Evolutionary conservation across 129 eudicot species (phyloP).

Genomic region (Kitagawia praeruptora): DNA sequence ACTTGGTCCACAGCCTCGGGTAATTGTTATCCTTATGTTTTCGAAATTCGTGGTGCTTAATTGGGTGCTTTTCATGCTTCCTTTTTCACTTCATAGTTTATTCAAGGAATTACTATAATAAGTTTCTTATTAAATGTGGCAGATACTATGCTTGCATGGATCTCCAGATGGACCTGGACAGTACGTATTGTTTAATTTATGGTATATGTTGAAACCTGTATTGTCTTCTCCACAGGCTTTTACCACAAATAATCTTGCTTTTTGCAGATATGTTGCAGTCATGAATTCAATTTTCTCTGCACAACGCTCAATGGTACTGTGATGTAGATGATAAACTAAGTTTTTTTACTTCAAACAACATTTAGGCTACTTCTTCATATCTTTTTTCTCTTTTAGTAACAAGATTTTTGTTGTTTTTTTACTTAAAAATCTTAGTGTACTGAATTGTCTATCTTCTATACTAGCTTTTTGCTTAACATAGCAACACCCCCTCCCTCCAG

Average conservation of each 20-base stretch:
- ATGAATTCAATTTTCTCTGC: slow-evolving; percentile 98
- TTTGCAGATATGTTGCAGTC: slow-evolving; percentile 81
- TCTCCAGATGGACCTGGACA: slow-evolving; percentile 98
- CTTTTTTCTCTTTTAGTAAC: not conserved
- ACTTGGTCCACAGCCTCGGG: slow-evolving; percentile 91
- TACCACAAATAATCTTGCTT: slow-evolving; percentile 11
- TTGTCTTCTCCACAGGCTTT: slow-evolving; percentile 3
- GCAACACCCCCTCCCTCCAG: not conserved
- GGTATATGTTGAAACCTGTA: slow-evolving; percentile 3
- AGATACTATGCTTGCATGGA: slow-evolving; percentile 95
- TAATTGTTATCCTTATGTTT: slow-evolving; percentile 22
- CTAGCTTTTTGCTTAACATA: too few relatives aligned
- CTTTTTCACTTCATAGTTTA: not conserved
- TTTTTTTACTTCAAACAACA: not conserved
- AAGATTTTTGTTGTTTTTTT: not conserved
- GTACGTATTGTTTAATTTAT: slow-evolving; percentile 32
- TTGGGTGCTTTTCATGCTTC: not conserved
- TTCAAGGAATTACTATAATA: not conserved
- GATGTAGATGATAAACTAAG: not conserved
- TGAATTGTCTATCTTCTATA: not conserved
- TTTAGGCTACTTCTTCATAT: not conserved
- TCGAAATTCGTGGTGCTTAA: not conserved
- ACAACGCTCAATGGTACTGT: slow-evolving; percentile 73
- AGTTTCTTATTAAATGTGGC: slow-evolving; percentile 24
- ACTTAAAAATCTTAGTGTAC: not conserved